Percentiles rank a stretch among this genome's conserved stretches.
Conservation (phyloP, 805 yeast genomes). For the Candida manassasensis region DNA sequence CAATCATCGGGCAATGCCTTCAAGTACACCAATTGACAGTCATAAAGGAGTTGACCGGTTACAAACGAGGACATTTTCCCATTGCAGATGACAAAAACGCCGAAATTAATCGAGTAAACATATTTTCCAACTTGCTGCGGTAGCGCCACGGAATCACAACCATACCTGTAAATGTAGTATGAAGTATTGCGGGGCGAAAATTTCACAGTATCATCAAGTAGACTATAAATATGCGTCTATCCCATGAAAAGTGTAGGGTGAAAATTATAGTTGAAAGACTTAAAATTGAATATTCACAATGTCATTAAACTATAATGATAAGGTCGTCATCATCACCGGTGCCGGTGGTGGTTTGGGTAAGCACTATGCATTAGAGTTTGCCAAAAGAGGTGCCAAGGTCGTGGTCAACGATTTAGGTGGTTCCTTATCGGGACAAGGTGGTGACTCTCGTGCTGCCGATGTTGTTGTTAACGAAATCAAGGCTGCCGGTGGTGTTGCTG, state of each 20-base stretch:
- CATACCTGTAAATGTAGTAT: no score
- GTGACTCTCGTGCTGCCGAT: slow-evolving; percentile 74
- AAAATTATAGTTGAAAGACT: no score
- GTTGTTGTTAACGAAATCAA: slow-evolving; percentile 81
- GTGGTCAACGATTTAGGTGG: slow-evolving; percentile 96
- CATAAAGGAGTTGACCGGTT: no score
- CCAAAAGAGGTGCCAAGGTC: slow-evolving; percentile 87
- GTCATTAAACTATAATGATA: slow-evolving; percentile 58
- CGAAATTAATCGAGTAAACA: no score
- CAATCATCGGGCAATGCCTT: no score
- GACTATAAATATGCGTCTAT: neutral
- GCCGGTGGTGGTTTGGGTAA: slow-evolving; percentile 97
- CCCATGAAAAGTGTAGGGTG: no score
- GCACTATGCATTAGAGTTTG: slow-evolving; percentile 81
- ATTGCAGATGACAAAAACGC: no score
- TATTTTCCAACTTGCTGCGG: no score
- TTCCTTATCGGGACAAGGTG: slow-evolving; percentile 68
- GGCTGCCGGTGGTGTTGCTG: slow-evolving; percentile 76
- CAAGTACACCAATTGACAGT: no score
- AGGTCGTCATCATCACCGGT: slow-evolving; percentile 92
- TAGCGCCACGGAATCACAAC: no score
- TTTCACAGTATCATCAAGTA: neutral
- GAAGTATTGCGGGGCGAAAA: neutral
- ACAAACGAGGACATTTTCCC: no score
- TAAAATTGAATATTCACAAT: slow-evolving; percentile 9